phyloP scores from a whole-genome alignment of 2,329 filamentous ascomycete genomes.

The Alternaria ethzedia region DNA sequence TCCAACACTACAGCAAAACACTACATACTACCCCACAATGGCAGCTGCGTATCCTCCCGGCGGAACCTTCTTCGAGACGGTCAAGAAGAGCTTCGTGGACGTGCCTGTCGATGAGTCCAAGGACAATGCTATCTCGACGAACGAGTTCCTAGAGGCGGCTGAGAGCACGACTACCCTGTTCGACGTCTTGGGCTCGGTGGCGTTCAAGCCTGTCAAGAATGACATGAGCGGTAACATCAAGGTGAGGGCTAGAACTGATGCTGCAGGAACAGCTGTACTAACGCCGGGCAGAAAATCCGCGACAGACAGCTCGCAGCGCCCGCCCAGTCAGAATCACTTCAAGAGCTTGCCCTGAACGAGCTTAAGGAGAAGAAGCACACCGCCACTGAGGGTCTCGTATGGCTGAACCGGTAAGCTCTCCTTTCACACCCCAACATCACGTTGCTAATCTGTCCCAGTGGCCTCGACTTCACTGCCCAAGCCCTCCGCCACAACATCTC shows the following conservation, averaged over 20 bases:
- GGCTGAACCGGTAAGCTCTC: constrained; percentile 77
- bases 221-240: constrained; percentile 93
- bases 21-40: constrained; percentile 25
- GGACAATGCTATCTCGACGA: constrained; percentile 79
- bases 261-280: background rate
- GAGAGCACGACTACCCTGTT: constrained; percentile 89
- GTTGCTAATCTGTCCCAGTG: constrained; percentile 59
- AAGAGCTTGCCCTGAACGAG: constrained; percentile 85
- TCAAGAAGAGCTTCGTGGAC: constrained; percentile 82
- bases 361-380: constrained; percentile 86
- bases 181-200: constrained; percentile 69
- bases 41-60: constrained; percentile 57
- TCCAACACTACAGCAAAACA: background rate
- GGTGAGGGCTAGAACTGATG: constrained; percentile 56
- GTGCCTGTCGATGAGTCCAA: constrained; percentile 77
- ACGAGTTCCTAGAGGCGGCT: constrained; percentile 87
- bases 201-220: constrained; percentile 88
- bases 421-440: background rate
- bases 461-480: constrained; percentile 90
- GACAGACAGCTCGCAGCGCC: constrained; percentile 81
- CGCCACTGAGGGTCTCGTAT: constrained; percentile 88
- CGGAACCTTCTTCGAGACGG: constrained; percentile 83
- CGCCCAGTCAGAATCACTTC: constrained; percentile 79
- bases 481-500: constrained; percentile 79
- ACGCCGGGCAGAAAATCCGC: constrained; percentile 75